A percentile compares a stretch with the other conserved stretches of the same genome.
Evolutionary conservation across 352 stramenopile genomes (phyloP).

Genomic region (Phytopythium delawarense): DNA sequence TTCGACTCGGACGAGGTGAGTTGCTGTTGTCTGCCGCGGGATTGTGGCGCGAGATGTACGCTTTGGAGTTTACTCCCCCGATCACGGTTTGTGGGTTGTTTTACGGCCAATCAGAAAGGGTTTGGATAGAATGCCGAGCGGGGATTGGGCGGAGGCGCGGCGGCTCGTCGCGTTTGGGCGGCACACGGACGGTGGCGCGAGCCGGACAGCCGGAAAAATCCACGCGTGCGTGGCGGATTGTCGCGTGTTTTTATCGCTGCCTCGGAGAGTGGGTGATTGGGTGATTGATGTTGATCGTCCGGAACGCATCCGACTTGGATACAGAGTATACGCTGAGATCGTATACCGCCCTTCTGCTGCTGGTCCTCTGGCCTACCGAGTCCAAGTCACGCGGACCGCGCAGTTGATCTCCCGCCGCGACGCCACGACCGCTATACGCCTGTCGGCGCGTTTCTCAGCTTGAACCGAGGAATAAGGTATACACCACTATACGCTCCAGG

Average conservation of each 20-base stretch:
- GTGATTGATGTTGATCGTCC: background rate
- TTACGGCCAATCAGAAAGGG: background rate
- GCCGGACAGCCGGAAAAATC: background rate
- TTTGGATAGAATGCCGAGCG: too few species aligned
- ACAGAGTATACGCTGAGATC: background rate
- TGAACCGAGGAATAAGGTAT: background rate
- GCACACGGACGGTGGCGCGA: background rate
- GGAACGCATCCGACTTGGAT: background rate
- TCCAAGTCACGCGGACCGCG: background rate
- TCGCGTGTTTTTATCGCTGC: background rate
- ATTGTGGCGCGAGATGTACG: background rate
- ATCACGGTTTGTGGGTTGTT: background rate
- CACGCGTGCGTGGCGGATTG: background rate
- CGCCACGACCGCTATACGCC: conserved; percentile 2
- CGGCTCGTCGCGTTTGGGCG: background rate
- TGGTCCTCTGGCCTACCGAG: background rate
- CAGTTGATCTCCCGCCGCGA: background rate
- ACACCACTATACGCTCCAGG: background rate
- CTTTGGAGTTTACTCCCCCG: background rate
- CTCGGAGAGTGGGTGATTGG: background rate
- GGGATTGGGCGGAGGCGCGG: background rate
- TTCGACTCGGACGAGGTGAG: background rate
- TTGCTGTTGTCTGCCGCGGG: background rate
- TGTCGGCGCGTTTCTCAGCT: background rate
- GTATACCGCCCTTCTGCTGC: background rate